Percentiles rank a stretch among this genome's conserved stretches.
These are phyloP conservation scores for Psilocybe subaeruginosa DNA, from an alignment of 768 basidiomycete species.

Conservation along the genomic window DNA sequence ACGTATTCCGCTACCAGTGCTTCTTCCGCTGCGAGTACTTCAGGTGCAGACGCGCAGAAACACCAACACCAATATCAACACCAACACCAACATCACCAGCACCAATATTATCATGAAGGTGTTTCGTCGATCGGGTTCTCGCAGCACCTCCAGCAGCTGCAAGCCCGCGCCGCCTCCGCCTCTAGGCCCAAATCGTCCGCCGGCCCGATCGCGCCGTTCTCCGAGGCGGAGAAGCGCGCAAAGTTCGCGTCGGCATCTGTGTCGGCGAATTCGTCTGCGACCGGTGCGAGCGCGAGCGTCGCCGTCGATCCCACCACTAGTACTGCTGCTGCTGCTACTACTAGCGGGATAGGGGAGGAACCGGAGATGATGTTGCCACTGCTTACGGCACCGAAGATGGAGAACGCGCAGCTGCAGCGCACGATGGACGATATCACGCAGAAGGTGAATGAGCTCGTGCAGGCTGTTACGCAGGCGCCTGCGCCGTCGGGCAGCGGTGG, in stretches of 20 bases:
- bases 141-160: constrained; percentile 27
- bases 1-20: constrained; percentile 30
- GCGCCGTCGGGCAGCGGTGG: not conserved
- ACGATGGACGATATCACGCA: constrained; percentile 49
- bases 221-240: constrained; percentile 20
- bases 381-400: constrained; percentile 44
- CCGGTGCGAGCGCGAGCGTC: not conserved
- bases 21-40: too few relatives aligned
- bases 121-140: constrained; percentile 23
- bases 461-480: constrained; percentile 23
- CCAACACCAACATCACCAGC: too few relatives aligned
- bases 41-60: constrained; percentile 6
- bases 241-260: constrained; percentile 11
- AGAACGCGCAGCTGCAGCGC: constrained; percentile 41
- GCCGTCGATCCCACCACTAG: not conserved
- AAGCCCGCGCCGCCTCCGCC: constrained; percentile 14
- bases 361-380: constrained; percentile 28
- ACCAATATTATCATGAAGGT: not conserved
- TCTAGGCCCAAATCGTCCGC: constrained; percentile 20
- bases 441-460: constrained; percentile 44
- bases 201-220: constrained; percentile 15
- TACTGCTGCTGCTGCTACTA: too few relatives aligned
- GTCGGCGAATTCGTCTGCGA: constrained; percentile 8
- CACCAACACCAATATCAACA: not conserved
- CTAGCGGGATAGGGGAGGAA: too few relatives aligned